Evolutionary conservation across 2,329 filamentous ascomycete genomes (phyloP).

Genomic region (Cercospora janseana): DNA sequence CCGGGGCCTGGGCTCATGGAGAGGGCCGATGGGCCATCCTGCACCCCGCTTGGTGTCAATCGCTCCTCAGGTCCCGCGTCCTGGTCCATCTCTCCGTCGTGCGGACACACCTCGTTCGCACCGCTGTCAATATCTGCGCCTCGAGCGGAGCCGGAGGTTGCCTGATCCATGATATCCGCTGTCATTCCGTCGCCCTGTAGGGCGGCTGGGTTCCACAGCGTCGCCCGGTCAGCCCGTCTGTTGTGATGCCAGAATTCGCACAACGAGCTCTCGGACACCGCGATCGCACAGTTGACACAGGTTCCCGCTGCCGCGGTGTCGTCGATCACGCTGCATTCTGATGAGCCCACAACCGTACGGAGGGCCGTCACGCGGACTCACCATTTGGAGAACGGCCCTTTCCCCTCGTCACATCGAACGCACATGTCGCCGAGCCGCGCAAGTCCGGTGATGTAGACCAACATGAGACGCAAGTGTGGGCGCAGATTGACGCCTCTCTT

Average conservation of each 20-base stretch:
- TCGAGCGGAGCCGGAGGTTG: too few species aligned
- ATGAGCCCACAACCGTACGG: background rate
- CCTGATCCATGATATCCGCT: background rate
- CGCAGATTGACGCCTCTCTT: constrained; percentile 1
- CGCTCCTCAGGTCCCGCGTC: background rate
- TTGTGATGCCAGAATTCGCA: constrained; percentile 9
- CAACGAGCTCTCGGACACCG: background rate
- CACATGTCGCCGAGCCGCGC: background rate
- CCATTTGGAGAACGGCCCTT: constrained; percentile 6
- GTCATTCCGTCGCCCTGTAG: background rate
- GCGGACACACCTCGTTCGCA: too few species aligned
- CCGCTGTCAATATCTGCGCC: too few species aligned
- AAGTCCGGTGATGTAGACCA: background rate
- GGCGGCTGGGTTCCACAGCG: background rate
- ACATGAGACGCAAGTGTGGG: background rate
- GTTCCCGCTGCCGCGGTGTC: background rate
- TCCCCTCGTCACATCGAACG: background rate
- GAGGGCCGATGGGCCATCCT: background rate
- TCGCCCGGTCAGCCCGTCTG: background rate
- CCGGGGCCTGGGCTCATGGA: background rate
- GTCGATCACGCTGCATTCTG: background rate
- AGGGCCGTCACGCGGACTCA: background rate
- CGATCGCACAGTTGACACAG: constrained; percentile 6
- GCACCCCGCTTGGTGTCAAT: background rate
- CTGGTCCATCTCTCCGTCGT: too few species aligned